Evolutionary conservation across 495 filamentous ascomycete genomes (phyloP), one percentile per base, ranked within the genome.

Genomic region (Ramalina peruviana): DNA sequence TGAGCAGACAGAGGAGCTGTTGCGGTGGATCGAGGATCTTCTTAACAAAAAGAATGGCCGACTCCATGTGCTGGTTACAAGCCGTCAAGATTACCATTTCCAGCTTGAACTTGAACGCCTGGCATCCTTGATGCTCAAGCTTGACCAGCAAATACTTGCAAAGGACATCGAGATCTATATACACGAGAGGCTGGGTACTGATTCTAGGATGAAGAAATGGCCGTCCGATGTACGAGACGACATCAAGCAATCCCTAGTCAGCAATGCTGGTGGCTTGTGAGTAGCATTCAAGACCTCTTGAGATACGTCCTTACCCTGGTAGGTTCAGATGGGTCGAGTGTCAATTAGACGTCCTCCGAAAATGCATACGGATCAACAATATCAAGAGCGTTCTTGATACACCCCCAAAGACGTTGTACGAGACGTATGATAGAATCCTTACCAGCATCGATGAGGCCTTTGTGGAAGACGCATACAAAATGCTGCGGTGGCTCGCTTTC

Each of bases 311-410:
- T 61, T 17, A 55, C 43, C 50, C 27, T 27, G 17, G 44, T 39
- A 71, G 67, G 39, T 71, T 71, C 44, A 57, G 65, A 41, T 69
- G 65, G 55, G 61, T 64, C 15, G 56, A 57, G 50, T 69, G 62
- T 54, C 66, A 71, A 40, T 54, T 70, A 23, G 54, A 59, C 1
- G 51, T 53, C 0, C 23, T 71, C 3, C 40, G 45, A 39, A 40
- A 49, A 16, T 64, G 60, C 38, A 11, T 43, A 33, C 64, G 49
- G 38, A 36, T 49, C 19, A 54, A 55, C 15, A 47, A 58, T 19
- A 51, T 69, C n/a, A 50, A 64, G n/a, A 9, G 61, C 40, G 61
- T 56, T 30, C 49, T 70, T 10, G 36, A 39, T 13, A 57, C 60
- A 3, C 53, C 69, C 26, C 68, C 68, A 9, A 64, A 52, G 20